These are phyloP conservation scores for Poa annua DNA, from an alignment of 176 grass and related monocot species.

Conservation along the genomic window DNA sequence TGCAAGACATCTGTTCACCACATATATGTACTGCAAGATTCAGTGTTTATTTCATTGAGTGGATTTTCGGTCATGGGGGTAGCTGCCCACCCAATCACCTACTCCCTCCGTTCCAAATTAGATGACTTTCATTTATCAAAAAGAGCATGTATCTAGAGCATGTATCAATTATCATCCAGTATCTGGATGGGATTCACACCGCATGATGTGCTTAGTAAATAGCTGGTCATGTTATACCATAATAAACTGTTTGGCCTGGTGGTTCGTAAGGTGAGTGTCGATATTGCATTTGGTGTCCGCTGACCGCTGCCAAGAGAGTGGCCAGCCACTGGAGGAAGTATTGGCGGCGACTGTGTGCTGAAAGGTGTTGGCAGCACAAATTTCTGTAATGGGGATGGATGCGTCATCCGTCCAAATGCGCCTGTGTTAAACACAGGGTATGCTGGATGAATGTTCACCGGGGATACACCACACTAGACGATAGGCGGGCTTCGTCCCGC, in stretches of 20 bases:
- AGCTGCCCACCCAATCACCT: too few relatives aligned
- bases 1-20: too few relatives aligned
- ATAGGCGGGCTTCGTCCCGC: too few relatives aligned
- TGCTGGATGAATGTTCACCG: background rate
- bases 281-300: background rate
- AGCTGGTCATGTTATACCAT: background rate
- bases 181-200: too few relatives aligned
- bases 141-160: too few relatives aligned
- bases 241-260: background rate
- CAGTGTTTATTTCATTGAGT: too few relatives aligned
- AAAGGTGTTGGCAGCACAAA: conserved; percentile 11
- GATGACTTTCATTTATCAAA: too few relatives aligned
- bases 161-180: too few relatives aligned
- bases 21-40: too few relatives aligned
- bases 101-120: too few relatives aligned
- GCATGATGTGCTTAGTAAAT: too few relatives aligned
- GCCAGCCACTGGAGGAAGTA: background rate
- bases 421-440: background rate
- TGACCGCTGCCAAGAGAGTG: background rate
- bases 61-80: too few relatives aligned
- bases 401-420: background rate
- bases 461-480: background rate
- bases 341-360: background rate
- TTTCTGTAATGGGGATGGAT: background rate
- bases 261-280: background rate